Base-by-base conservation (phyloP, 73 alveolate species). In the Paramecium pentaurelia region DNA sequence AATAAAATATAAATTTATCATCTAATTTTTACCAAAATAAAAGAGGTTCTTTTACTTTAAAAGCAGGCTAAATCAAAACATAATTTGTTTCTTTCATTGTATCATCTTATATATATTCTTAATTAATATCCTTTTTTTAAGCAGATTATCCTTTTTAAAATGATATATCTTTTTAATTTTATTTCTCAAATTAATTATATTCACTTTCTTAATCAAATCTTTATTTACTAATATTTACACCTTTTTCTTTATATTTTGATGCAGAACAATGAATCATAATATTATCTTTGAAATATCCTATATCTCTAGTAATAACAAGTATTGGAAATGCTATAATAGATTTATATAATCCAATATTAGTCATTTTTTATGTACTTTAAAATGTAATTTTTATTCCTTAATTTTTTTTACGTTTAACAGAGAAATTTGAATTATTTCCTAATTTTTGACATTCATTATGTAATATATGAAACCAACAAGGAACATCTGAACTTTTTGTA, bases 1-100 rank as follows among this genome's bases (percentile, higher is more conserved):
- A 80, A 47, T 80, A 80, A 14, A 80, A 80, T 3, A 80, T 80
- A 22, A 45, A 80, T 80, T 80, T 80, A 25, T 80, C 91, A 80
- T 80, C 91, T 11, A 80, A 80, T 16, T 49, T 80, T 80, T 40
- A 32, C 91, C 91, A 80, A 20, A 80, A 80, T 32, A 38, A 12
- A 28, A 25, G 30, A 20, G 36, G 34, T 10, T 49, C 58, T 12
- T 42, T 22, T 27, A 80, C 73, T 10, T 44, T 28, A 22, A 32
- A 44, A 27, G 77, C 44, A 20, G 91, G 91, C 20, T 80, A 25
- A 45, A 80, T 34, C n/a, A 49, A 45, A 80, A 80, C 9, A 80
- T 80, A 80, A 45, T 80, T 80, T 8, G 37, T 44, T 22, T 80
- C 91, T 49, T 80, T 44, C 1, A n/a, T 14, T 16, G 20, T 28